phyloP scores from a whole-genome alignment of 257 asterid genomes.

The Plantago ovata region DNA sequence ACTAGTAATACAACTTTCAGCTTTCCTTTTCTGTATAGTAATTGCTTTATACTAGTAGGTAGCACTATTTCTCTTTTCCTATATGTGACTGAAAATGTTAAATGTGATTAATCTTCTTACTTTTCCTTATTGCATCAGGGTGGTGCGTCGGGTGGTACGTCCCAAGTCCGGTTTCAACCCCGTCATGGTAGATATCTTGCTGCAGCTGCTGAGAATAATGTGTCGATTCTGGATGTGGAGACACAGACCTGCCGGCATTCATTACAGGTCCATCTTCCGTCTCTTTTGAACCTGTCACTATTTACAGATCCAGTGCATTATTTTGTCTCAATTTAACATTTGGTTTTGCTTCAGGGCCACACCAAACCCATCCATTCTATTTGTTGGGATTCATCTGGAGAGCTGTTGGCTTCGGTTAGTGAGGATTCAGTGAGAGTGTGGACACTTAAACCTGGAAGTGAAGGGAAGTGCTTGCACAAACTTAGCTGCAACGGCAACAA shows the following conservation, averaged over 20 bases:
- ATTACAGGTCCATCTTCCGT: conserved; percentile 46
- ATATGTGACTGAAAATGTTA: no score
- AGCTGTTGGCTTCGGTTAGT: conserved; percentile 84
- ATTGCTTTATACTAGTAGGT: no score
- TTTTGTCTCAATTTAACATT: no score
- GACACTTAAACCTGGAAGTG: conserved; percentile 75
- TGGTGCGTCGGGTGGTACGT: conserved; percentile 81
- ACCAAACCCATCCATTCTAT: conserved; percentile 59
- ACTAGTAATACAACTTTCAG: background rate
- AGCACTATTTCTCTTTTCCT: no score
- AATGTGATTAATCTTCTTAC: no score
- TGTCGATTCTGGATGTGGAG: conserved; percentile 78
- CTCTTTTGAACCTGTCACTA: background rate
- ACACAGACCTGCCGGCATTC: conserved; percentile 77
- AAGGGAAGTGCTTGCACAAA: conserved; percentile 80
- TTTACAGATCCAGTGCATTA: background rate
- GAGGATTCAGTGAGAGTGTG: conserved; percentile 90
- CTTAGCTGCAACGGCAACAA: conserved; percentile 82
- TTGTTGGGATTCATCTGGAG: conserved; percentile 91
- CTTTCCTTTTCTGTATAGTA: no score
- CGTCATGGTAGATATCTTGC: conserved; percentile 88
- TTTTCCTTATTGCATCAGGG: conserved; percentile 53
- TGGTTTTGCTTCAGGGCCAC: conserved; percentile 67
- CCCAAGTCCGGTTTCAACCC: conserved; percentile 95
- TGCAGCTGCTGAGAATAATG: conserved; percentile 90